A percentile compares a stretch with the other conserved stretches of the same genome.
phyloP scores from a whole-genome alignment of 108 stramenopile species.

The Nannochloropsis oceanica region DNA sequence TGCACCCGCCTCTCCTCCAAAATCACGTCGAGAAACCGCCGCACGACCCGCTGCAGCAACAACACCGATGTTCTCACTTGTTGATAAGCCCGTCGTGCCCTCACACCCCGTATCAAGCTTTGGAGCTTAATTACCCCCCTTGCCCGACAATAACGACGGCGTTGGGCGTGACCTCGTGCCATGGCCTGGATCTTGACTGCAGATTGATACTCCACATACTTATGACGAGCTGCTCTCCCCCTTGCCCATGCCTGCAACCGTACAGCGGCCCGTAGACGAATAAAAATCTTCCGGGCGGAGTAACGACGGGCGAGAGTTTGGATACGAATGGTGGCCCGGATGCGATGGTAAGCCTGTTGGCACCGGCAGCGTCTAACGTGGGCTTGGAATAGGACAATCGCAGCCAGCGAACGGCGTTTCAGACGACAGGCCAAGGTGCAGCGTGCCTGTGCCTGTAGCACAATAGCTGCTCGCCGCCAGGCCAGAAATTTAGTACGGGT shows the following conservation, averaged over 20 bases:
- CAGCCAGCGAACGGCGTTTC: neutral
- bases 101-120: neutral
- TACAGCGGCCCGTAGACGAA: neutral
- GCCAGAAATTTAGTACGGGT: neutral
- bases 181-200: neutral
- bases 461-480: neutral
- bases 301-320: slow-evolving; percentile 1
- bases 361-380: neutral
- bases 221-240: neutral
- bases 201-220: neutral
- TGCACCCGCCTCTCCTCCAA: neutral
- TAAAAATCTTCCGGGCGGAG: neutral
- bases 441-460: neutral
- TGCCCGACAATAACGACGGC: neutral
- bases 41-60: neutral
- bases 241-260: neutral
- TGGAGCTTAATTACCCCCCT: neutral
- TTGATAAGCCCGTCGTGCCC: neutral
- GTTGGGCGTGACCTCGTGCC: neutral
- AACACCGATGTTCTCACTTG: neutral
- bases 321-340: neutral
- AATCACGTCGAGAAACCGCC: neutral
- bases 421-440: neutral
- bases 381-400: neutral
- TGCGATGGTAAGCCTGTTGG: neutral